Base-by-base conservation (phyloP, 2,329 filamentous ascomycete species). In the Onygenales sp. region DNA sequence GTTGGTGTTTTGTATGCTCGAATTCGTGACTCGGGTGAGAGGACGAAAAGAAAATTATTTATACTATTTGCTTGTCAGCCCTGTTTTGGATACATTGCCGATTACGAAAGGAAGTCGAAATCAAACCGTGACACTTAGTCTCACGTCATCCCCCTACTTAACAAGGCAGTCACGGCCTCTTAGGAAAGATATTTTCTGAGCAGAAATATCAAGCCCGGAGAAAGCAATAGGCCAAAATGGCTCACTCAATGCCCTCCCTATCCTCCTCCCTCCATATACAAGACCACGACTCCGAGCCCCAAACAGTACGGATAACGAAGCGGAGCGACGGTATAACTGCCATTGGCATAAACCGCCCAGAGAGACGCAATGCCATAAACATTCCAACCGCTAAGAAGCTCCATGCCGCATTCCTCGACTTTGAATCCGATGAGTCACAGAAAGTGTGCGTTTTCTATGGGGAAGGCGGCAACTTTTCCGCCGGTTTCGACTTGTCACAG, bases 381-480 rank as follows among this genome's bases (percentile, higher is more conserved):
- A 63, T 68, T 2, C 54, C 68, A 1, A 80, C 79, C 3, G 78
- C 73, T 2, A 64, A 64, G 33, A 72, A 72, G 38, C 72, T 83
- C 5, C 74, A 75, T 31, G 60, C 69, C 0, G 75, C 77, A 5
- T 73, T 82, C 58, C 60, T 73, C 1, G 59, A 59, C 6, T 82
- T 80, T 55, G 78, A 82, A 57, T 60, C 66, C 11, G 77, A 82
- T 58, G 8, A 62, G 0, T 60, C 65, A 1, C 78, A 81, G 57
- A 81, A 79, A 58, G 70, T 81, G 7, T 77, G 75, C 63, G 66
- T 82, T 35, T 68, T 82, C 27, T 63, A 72, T 48, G 78, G 78
- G 9, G 64, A 67, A 5, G 69, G 72, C 14, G 67, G 65, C 5
- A 76, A 69, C 1, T 82, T 82, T 58, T 80, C 77, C 61, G 76